Conservation (phyloP, 768 basidiomycete species). For the Macrolepiota dolichaula region DNA sequence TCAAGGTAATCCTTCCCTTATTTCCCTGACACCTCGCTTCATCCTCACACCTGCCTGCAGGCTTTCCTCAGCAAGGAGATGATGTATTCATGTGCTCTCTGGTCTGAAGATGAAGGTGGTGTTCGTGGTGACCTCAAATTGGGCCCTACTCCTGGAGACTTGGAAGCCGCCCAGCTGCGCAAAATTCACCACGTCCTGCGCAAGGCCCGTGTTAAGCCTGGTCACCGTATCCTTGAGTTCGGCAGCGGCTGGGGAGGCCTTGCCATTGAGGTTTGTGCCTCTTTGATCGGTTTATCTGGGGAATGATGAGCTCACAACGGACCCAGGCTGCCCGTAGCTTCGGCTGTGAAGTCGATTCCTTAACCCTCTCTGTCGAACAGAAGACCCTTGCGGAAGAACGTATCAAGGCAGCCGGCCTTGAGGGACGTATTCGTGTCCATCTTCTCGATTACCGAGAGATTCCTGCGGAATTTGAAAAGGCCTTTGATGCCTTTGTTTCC, state of each 20-base stretch:
- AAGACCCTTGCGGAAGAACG: slow-evolving; percentile 85
- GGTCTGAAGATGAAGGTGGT: slow-evolving; percentile 77
- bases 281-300: slow-evolving; percentile 2
- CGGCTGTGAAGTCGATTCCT: slow-evolving; percentile 85
- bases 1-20: slow-evolving; percentile 46
- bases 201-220: slow-evolving; percentile 73
- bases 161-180: slow-evolving; percentile 79
- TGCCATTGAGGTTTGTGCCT: slow-evolving; percentile 67
- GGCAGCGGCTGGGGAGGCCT: slow-evolving; percentile 94
- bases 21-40: slow-evolving; percentile 4
- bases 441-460: slow-evolving; percentile 90
- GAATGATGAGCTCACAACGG: slow-evolving; percentile 5
- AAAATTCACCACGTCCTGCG: slow-evolving; percentile 82
- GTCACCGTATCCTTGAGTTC: slow-evolving; percentile 84
- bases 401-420: slow-evolving; percentile 66
- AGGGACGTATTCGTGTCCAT: slow-evolving; percentile 75
- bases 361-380: slow-evolving; percentile 87
- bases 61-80: slow-evolving; percentile 84
- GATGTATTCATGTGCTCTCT: slow-evolving; percentile 93
- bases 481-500: slow-evolving; percentile 76
- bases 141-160: slow-evolving; percentile 58
- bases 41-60: slow-evolving; percentile 28
- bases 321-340: slow-evolving; percentile 60
- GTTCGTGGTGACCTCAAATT: slow-evolving; percentile 64
- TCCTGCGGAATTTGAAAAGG: slow-evolving; percentile 74